Percentiles rank a stretch among this genome's conserved stretches.
These are phyloP conservation scores for Musa acuminata DNA, from an alignment of 176 grass and related monocot genomes.

Conservation along the genomic window DNA sequence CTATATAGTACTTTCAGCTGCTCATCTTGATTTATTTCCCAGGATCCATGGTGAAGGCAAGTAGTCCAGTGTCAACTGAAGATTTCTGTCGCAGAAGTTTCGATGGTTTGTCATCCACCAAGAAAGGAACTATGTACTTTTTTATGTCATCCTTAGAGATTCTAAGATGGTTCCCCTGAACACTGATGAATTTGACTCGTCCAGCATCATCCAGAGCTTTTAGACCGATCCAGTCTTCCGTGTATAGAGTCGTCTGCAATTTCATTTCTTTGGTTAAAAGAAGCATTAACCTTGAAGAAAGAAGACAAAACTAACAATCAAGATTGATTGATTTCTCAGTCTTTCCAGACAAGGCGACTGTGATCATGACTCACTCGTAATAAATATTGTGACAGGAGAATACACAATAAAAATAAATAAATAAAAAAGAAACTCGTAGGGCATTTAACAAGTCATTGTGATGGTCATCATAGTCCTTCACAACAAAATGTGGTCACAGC, in stretches of 20 bases:
- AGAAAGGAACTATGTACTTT: slow-evolving; percentile 68
- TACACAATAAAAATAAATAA: too few species aligned
- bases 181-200: slow-evolving; percentile 59
- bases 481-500: too few species aligned
- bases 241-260: slow-evolving; percentile 59
- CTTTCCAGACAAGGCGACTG: too few species aligned
- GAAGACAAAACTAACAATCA: not conserved
- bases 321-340: not conserved
- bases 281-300: not conserved
- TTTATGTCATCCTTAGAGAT: slow-evolving; percentile 82
- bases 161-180: slow-evolving; percentile 63
- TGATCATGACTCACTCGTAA: too few species aligned
- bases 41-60: too few species aligned
- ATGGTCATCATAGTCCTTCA: too few species aligned
- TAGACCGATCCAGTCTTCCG: slow-evolving; percentile 83
- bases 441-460: too few species aligned
- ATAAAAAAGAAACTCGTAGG: too few species aligned
- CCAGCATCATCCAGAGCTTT: slow-evolving; percentile 68
- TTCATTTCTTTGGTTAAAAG: slow-evolving; percentile 7
- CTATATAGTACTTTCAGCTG: too few species aligned
- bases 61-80: not conserved
- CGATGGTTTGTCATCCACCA: slow-evolving; percentile 20
- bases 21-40: too few species aligned
- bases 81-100: not conserved
- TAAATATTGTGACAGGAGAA: too few species aligned